Base-by-base conservation (phyloP, 192 early-diverging fungal species). In the Lunasporangiospora selenospora region DNA sequence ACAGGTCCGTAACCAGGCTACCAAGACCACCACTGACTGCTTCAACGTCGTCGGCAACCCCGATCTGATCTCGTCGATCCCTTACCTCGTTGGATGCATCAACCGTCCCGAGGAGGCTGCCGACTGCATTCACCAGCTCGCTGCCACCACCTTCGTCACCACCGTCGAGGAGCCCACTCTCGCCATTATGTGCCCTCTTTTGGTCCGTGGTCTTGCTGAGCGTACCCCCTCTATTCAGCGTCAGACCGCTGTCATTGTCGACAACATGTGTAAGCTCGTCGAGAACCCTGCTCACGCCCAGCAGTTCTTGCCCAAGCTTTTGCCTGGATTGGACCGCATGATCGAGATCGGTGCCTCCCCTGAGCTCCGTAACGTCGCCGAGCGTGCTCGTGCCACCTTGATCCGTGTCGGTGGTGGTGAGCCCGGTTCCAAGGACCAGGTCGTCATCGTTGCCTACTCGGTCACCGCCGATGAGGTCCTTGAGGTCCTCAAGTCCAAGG, bases 231-330 rank as follows among this genome's bases (percentile, higher is more conserved):
- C 88, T 48, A 86, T 91, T 59, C 80, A 88, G 58, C 88, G 90
- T 80, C 85, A 88, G 70, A 79, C 85, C 66, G 85, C 87, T 56
- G 85, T 92, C 62, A 91, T 93, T 77, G 90, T 93, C 69, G 89
- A 92, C 85, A 93, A 93, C 86, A 93, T 93, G 92, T 91, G 88
- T 78, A 93, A 92, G 82, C 83, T 93, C 48, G 90, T 92, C 57
- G 89, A 92, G 75, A 84, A 92, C 81, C 90, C 92, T 50, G 81
- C 84, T 65, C 86, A 90, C 60, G 89, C 89, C 47, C 81, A 83
- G 62, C 90, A 88, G 64, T 93, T 93, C 87, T 79, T 93, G 78
- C 89, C 89, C 59, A 75, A 83, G 46, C 80, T 93, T 40, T 76
- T 92, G 57, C 92, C 92, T 43, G 88, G 86, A 78, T 76, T 93